A percentile compares a stretch with the other conserved stretches of the same genome.
phyloP scores from a whole-genome alignment of 176 grass and related monocot species.

The Carex scoparia region DNA sequence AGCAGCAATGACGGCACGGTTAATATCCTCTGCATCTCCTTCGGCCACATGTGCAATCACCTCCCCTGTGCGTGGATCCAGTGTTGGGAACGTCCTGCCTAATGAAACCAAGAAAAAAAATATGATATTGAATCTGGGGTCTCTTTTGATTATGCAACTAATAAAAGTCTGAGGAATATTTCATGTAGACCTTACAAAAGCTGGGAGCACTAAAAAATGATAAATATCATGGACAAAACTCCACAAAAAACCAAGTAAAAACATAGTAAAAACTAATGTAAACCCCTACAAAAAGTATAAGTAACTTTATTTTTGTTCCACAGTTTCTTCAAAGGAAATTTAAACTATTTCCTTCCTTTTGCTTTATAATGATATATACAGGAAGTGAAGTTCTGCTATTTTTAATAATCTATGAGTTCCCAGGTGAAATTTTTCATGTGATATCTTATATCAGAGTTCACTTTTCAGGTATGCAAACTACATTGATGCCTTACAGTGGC shows the following conservation, averaged over 20 bases:
- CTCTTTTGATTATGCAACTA: background rate
- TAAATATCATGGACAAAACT: background rate
- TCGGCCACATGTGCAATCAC: slow-evolving; percentile 56
- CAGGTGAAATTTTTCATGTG: background rate
- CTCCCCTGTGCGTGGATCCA: slow-evolving; percentile 69
- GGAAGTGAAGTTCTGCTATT: background rate
- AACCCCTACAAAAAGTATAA: background rate
- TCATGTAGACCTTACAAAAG: background rate
- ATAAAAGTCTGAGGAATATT: background rate
- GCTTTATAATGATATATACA: background rate
- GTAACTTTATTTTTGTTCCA: background rate
- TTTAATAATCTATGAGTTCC: background rate
- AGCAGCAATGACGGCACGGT: slow-evolving; percentile 63
- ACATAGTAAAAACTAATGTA: no score
- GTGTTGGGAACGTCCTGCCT: slow-evolving; percentile 79
- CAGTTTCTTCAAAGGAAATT: background rate
- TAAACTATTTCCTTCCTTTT: background rate
- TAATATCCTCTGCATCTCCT: slow-evolving; percentile 67
- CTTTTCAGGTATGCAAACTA: background rate
- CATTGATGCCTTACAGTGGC: background rate
- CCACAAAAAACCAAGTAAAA: background rate
- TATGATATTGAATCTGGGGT: background rate
- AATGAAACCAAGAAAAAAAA: background rate
- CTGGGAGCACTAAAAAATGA: background rate
- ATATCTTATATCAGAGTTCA: background rate